phyloP scores from a whole-genome alignment of 106 monocot species.

The Dendrobium officinale region DNA sequence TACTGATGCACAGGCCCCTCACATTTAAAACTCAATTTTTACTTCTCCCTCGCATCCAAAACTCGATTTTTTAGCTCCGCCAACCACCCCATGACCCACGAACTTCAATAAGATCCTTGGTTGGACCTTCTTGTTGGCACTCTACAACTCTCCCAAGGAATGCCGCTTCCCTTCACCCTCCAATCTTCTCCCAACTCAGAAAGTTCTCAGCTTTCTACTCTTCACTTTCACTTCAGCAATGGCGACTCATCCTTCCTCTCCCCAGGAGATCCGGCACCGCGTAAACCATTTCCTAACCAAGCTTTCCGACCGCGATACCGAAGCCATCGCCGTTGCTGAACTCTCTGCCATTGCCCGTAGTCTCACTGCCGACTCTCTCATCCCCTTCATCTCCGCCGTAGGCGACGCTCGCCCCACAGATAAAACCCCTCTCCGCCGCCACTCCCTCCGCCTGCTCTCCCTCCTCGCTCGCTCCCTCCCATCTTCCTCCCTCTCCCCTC shows the following conservation, averaged over 20 bases:
- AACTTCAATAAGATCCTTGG: neutral
- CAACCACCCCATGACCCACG: neutral
- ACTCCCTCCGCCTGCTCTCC: slow-evolving; percentile 60
- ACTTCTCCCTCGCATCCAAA: neutral
- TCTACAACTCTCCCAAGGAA: neutral
- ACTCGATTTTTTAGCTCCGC: neutral
- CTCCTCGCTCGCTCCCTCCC: slow-evolving; percentile 36
- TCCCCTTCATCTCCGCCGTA: slow-evolving; percentile 66
- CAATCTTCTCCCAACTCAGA: neutral
- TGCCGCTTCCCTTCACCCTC: neutral
- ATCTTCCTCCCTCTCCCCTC: slow-evolving; percentile 24
- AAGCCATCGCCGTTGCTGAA: slow-evolving; percentile 72
- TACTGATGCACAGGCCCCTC: neutral
- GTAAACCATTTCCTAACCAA: slow-evolving; percentile 55
- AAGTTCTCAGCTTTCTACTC: neutral
- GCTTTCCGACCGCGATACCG: slow-evolving; percentile 89
- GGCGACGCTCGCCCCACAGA: slow-evolving; percentile 63
- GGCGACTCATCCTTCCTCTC: neutral
- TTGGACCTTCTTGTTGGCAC: neutral
- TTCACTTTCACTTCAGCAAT: neutral
- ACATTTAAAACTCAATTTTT: no score
- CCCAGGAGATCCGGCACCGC: slow-evolving; percentile 33
- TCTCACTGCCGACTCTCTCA: slow-evolving; percentile 37
- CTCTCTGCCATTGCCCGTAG: slow-evolving; percentile 61
- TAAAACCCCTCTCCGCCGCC: slow-evolving; percentile 77